Percentiles rank a stretch among this genome's conserved stretches.
phyloP scores from a whole-genome alignment of 352 stramenopile genomes.

The Phytophthora ohioensis region DNA sequence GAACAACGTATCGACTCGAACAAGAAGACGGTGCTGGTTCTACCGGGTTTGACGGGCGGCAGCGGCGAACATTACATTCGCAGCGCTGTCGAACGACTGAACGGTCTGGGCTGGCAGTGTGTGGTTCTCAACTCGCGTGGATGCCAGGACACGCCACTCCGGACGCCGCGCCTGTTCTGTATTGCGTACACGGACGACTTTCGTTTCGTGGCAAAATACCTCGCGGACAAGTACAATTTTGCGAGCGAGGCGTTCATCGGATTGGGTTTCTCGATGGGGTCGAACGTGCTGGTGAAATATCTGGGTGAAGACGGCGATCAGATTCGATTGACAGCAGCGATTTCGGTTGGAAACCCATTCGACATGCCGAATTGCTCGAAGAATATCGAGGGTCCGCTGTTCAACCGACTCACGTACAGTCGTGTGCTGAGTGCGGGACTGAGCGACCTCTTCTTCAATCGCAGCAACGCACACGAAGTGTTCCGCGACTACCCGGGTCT shows the following conservation, averaged over 20 bases:
- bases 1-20: conserved; percentile 37
- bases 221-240: conserved; percentile 57
- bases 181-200: conserved; percentile 77
- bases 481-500: conserved; percentile 57
- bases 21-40: conserved; percentile 55
- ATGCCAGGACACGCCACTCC: conserved; percentile 62
- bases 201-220: conserved; percentile 47
- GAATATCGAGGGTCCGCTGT: conserved; percentile 53
- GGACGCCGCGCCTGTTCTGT: conserved; percentile 64
- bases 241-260: conserved; percentile 48
- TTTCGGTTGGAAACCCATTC: conserved; percentile 80
- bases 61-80: conserved; percentile 78
- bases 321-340: conserved; percentile 47
- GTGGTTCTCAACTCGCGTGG: conserved; percentile 75
- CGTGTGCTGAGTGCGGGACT: conserved; percentile 56
- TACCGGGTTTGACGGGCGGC: conserved; percentile 68
- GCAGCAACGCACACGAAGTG: conserved; percentile 71
- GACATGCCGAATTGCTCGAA: conserved; percentile 58
- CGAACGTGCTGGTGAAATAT: conserved; percentile 82
- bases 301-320: conserved; percentile 61
- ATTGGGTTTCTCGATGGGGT: conserved; percentile 77
- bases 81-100: conserved; percentile 46
- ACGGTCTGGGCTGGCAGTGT: conserved; percentile 60
- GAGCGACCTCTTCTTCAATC: conserved; percentile 63
- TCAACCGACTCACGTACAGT: conserved; percentile 72